Conservation (phyloP, 768 basidiomycete genomes). For the Mycena olivaceomarginata region DNA sequence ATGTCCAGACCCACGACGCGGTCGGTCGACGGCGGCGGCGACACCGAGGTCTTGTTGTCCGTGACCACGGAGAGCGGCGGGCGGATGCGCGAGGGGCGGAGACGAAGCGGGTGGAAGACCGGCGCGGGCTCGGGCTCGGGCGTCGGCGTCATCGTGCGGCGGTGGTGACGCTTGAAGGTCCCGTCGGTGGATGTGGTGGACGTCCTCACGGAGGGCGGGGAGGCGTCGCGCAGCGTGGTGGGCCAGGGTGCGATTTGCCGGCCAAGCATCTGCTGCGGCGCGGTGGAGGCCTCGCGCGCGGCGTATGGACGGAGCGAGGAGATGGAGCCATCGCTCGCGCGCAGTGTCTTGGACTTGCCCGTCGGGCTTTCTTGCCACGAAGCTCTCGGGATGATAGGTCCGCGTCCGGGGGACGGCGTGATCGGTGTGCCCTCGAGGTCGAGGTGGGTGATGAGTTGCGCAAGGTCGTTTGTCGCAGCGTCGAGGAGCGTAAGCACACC, state of each 20-base stretch:
- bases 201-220: slow-evolving; percentile 43
- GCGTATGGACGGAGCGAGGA: slow-evolving; percentile 72
- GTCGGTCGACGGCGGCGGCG: slow-evolving; percentile 49
- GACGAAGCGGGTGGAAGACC: slow-evolving; percentile 73
- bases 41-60: slow-evolving; percentile 37
- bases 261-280: slow-evolving; percentile 59
- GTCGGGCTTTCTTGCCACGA: slow-evolving; percentile 54
- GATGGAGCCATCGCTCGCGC: slow-evolving; percentile 59
- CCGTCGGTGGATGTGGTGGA: slow-evolving; percentile 34
- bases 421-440: slow-evolving; percentile 87
- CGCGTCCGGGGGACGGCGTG: slow-evolving; percentile 58
- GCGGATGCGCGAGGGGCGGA: slow-evolving; percentile 42
- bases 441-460: slow-evolving; percentile 86
- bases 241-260: slow-evolving; percentile 82
- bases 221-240: slow-evolving; percentile 50
- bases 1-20: slow-evolving; percentile 44
- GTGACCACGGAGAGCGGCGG: slow-evolving; percentile 16
- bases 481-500: slow-evolving; percentile 83
- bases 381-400: slow-evolving; percentile 45
- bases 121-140: slow-evolving; percentile 76
- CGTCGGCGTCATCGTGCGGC: slow-evolving; percentile 73
- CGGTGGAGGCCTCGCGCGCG: slow-evolving; percentile 45
- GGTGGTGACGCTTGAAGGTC: slow-evolving; percentile 65
- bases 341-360: slow-evolving; percentile 51
- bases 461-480: slow-evolving; percentile 88